Evolutionary conservation across 2,329 filamentous ascomycete genomes (phyloP).

Genomic region (Botrytis aclada): DNA sequence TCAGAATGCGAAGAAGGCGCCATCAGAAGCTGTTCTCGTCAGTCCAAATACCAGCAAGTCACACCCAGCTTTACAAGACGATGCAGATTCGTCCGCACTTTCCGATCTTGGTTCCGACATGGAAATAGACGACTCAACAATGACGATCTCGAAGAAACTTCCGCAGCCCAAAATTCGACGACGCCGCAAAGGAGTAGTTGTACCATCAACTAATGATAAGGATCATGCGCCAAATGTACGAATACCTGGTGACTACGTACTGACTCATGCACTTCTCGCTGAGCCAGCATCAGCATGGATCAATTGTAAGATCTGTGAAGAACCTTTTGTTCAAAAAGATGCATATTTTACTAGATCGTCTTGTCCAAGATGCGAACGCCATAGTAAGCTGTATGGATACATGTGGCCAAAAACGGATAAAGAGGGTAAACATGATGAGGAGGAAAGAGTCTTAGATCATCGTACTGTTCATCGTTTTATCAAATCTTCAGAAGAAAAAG

Average conservation of each 20-base stretch:
- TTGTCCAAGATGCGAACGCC: constrained; percentile 89
- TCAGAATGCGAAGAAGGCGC: background rate
- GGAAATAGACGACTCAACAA: constrained; percentile 23
- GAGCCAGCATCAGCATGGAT: constrained; percentile 81
- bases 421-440: constrained; percentile 69
- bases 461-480: constrained; percentile 84
- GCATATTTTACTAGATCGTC: constrained; percentile 82
- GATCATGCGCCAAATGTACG: constrained; percentile 43
- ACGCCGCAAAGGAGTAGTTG: constrained; percentile 23
- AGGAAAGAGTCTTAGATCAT: constrained; percentile 70
- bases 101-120: constrained; percentile 21
- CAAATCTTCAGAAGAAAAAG: constrained; percentile 61
- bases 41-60: background rate
- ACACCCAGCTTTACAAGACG: constrained; percentile 17
- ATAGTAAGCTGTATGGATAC: constrained; percentile 93
- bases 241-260: constrained; percentile 74
- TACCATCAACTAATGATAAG: constrained; percentile 26
- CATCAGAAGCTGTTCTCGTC: background rate
- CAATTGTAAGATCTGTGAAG: constrained; percentile 78
- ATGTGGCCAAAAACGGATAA: constrained; percentile 94
- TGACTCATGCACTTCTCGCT: constrained; percentile 72
- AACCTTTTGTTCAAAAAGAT: constrained; percentile 81
- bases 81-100: constrained; percentile 15
- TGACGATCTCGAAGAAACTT: constrained; percentile 19
- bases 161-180: constrained; percentile 20